Conservation (phyloP, 371 early-diverging fungal genomes). For the Zychaea mexicana region DNA sequence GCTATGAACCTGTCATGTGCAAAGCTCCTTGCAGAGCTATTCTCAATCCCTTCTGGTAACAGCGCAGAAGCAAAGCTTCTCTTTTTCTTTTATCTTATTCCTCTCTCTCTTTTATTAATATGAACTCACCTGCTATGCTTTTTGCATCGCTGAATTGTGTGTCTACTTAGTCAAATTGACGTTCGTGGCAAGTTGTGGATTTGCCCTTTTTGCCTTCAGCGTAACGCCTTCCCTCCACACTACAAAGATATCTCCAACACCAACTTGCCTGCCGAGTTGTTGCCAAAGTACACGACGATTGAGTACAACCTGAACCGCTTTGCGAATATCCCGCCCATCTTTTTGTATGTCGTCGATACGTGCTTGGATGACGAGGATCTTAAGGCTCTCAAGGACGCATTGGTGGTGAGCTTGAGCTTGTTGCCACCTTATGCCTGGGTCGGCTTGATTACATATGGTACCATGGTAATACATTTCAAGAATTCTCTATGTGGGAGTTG, state of each 20-base stretch:
- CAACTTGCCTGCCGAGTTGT: constrained; percentile 96
- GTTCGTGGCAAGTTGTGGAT: constrained; percentile 97
- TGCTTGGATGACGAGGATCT: constrained; percentile 97
- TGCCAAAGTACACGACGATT: constrained; percentile 95
- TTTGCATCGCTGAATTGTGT: neutral
- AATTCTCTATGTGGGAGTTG: no score
- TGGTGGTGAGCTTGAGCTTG: constrained; percentile 88
- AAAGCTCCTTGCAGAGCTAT: constrained; percentile 96
- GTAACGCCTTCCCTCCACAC: constrained; percentile 98
- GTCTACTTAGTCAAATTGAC: constrained; percentile 81
- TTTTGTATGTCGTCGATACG: constrained; percentile 98
- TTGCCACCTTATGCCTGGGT: constrained; percentile 95
- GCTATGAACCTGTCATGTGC: constrained; percentile 98
- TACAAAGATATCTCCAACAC: constrained; percentile 96
- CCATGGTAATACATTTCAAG: constrained; percentile 84
- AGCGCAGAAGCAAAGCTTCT: constrained; percentile 16
- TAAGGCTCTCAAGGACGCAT: constrained; percentile 92
- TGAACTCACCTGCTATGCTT: no score
- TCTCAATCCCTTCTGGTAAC: constrained; percentile 98
- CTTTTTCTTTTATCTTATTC: no score
- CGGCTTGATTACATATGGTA: constrained; percentile 98
- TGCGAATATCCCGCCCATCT: constrained; percentile 92
- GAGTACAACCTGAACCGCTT: constrained; percentile 91
- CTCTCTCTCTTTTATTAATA: no score
- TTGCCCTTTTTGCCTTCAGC: constrained; percentile 98